Conservation (phyloP, 106 monocot genomes). For the Triglochin maritima region DNA sequence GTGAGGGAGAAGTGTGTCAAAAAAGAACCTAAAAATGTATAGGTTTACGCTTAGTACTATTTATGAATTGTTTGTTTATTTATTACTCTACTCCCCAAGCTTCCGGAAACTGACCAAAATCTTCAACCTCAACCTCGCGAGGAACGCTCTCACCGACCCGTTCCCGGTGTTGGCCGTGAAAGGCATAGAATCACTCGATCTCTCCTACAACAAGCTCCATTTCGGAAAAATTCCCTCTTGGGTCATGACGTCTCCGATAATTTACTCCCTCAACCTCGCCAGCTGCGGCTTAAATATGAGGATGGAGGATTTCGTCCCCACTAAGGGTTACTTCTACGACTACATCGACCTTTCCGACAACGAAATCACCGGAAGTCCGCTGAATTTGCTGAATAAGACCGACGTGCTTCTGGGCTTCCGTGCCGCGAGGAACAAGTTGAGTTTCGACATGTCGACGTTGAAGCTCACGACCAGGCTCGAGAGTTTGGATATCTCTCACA, state of each 20-base stretch:
- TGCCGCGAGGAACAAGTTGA: slow-evolving; percentile 2
- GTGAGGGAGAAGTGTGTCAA: no score
- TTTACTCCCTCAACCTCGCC: slow-evolving; percentile 7
- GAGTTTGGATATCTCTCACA: slow-evolving; percentile 2
- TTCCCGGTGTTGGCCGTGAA: slow-evolving; percentile 7
- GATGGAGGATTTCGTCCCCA: slow-evolving; percentile 1
- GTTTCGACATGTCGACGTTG: slow-evolving; percentile 3
- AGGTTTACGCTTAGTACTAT: no score
- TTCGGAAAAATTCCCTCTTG: slow-evolving; percentile 4
- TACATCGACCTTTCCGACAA: not conserved
- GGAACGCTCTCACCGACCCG: slow-evolving; percentile 7
- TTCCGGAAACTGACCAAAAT: slow-evolving; percentile 2
- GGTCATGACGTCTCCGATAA: not conserved
- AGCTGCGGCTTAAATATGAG: slow-evolving; percentile 9
- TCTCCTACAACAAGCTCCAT: slow-evolving; percentile 6
- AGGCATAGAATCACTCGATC: slow-evolving; percentile 2
- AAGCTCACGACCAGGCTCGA: not conserved
- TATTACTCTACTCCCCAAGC: no score
- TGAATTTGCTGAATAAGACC: no score
- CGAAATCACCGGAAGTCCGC: no score
- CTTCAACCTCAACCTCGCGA: slow-evolving; percentile 5
- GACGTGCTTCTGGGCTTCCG: no score
- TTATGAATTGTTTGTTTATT: no score
- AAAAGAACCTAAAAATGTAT: no score
- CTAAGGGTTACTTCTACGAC: not conserved